Percentiles rank a stretch among this genome's conserved stretches.
phyloP scores from a whole-genome alignment of 148 eudicot species.

The Persicaria tinctoria region DNA sequence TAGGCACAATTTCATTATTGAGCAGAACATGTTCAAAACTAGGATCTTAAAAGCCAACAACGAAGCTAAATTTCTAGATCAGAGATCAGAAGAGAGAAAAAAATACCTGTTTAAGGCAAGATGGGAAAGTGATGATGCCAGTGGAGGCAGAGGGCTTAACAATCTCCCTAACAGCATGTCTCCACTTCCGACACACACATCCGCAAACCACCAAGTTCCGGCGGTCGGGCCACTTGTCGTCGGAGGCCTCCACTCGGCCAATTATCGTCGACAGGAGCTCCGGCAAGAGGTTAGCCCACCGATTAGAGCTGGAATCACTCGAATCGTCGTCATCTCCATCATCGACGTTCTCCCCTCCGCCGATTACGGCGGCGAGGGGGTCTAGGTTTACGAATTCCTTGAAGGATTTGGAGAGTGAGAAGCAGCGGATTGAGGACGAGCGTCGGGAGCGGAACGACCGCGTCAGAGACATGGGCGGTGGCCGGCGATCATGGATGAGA shows the following conservation, averaged over 20 bases:
- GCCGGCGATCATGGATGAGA: slow-evolving; percentile 17
- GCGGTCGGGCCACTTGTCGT: slow-evolving; percentile 73
- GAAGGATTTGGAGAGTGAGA: slow-evolving; percentile 42
- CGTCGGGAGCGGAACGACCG: slow-evolving; percentile 54
- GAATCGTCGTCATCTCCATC: neutral
- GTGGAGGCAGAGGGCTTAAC: slow-evolving; percentile 32
- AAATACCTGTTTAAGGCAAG: slow-evolving; percentile 73
- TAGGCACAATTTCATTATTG: neutral
- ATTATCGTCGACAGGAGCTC: slow-evolving; percentile 73
- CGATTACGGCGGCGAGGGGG: neutral
- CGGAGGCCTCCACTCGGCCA: slow-evolving; percentile 53
- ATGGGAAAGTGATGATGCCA: slow-evolving; percentile 73
- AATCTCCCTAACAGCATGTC: slow-evolving; percentile 46
- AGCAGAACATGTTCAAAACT: neutral
- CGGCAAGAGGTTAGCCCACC: slow-evolving; percentile 65
- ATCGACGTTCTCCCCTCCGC: neutral
- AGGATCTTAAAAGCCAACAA: neutral
- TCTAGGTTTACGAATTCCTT: slow-evolving; percentile 20
- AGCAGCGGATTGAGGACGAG: slow-evolving; percentile 36
- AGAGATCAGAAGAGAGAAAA: neutral
- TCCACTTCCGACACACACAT: slow-evolving; percentile 79
- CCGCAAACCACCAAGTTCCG: slow-evolving; percentile 64
- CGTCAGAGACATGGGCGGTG: slow-evolving; percentile 39
- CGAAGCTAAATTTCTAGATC: neutral
- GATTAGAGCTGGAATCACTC: slow-evolving; percentile 10